A percentile compares a stretch with the other conserved stretches of the same genome.
Conservation (phyloP, 2,329 filamentous ascomycete genomes). For the Paecilomyces formosus region DNA sequence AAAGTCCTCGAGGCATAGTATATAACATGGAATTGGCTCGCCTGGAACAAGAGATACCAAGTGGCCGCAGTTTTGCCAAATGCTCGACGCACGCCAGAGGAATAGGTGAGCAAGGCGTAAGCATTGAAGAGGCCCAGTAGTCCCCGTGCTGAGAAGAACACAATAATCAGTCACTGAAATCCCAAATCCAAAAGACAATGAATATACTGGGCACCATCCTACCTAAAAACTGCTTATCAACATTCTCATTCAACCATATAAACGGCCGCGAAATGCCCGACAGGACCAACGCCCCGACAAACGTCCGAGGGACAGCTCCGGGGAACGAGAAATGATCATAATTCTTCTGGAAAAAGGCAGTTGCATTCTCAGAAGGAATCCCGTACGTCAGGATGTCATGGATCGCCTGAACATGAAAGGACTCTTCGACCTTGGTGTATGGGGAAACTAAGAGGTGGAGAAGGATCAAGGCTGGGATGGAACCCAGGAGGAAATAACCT, state of each 20-base stretch:
- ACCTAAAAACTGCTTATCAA: slow-evolving; percentile 53
- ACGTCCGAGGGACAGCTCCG: slow-evolving; percentile 84
- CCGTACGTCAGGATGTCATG: slow-evolving; percentile 85
- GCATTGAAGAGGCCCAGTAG: slow-evolving; percentile 73
- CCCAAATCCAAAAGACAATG: neutral
- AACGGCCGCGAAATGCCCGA: slow-evolving; percentile 65
- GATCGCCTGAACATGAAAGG: slow-evolving; percentile 90
- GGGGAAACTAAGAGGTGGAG: slow-evolving; percentile 68
- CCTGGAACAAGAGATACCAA: slow-evolving; percentile 75
- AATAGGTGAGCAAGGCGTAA: slow-evolving; percentile 58
- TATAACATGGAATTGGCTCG: slow-evolving; percentile 82
- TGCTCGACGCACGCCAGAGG: slow-evolving; percentile 53
- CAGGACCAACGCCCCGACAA: slow-evolving; percentile 71
- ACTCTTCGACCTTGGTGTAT: slow-evolving; percentile 97
- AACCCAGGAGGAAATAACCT: slow-evolving; percentile 41
- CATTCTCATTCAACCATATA: slow-evolving; percentile 49
- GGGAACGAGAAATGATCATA: slow-evolving; percentile 92
- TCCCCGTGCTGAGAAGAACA: slow-evolving; percentile 52
- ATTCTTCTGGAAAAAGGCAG: slow-evolving; percentile 48
- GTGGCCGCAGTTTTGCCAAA: slow-evolving; percentile 62
- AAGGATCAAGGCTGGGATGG: slow-evolving; percentile 57
- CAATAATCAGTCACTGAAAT: neutral
- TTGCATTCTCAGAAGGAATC: slow-evolving; percentile 53
- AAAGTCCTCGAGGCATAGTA: slow-evolving; percentile 89
- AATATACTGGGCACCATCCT: slow-evolving; percentile 8